A percentile compares a stretch with the other conserved stretches of the same genome.
Conservation (phyloP, 148 eudicot genomes). For the Spergularia bocconei region DNA sequence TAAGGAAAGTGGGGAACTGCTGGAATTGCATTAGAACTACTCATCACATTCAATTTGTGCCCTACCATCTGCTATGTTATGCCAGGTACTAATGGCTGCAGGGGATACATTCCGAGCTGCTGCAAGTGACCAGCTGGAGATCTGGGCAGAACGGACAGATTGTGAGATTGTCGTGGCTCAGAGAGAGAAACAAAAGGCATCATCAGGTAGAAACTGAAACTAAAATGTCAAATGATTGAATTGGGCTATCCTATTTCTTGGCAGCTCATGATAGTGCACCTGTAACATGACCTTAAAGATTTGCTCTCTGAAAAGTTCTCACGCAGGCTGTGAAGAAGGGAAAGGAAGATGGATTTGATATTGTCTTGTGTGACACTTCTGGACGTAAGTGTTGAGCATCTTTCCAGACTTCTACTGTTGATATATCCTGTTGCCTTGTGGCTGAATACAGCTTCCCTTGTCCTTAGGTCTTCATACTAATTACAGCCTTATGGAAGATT, state of each 20-base stretch:
- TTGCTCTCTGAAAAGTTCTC: constrained; percentile 83
- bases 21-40: too few relatives aligned
- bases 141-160: constrained; percentile 92
- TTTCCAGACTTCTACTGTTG: constrained; percentile 4
- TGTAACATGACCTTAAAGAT: constrained; percentile 53
- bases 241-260: constrained; percentile 2
- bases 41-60: not conserved
- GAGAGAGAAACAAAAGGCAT: constrained; percentile 83
- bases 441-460: constrained; percentile 14
- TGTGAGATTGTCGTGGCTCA: constrained; percentile 94
- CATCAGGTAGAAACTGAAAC: constrained; percentile 58
- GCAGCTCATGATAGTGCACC: constrained; percentile 24
- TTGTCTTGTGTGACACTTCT: constrained; percentile 95
- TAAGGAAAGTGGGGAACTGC: too few relatives aligned
- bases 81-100: constrained; percentile 82
- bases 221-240: constrained; percentile 3
- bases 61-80: constrained; percentile 17
- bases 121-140: constrained; percentile 98
- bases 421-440: constrained; percentile 6
- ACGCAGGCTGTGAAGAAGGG: constrained; percentile 95
- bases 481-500: constrained; percentile 96
- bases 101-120: constrained; percentile 99
- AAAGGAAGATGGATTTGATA: constrained; percentile 73
- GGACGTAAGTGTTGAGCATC: constrained; percentile 70
- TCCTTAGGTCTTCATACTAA: constrained; percentile 90